These are phyloP conservation scores for Bruguiera parviflora DNA, from an alignment of 345 rosid genomes.

Conservation along the genomic window DNA sequence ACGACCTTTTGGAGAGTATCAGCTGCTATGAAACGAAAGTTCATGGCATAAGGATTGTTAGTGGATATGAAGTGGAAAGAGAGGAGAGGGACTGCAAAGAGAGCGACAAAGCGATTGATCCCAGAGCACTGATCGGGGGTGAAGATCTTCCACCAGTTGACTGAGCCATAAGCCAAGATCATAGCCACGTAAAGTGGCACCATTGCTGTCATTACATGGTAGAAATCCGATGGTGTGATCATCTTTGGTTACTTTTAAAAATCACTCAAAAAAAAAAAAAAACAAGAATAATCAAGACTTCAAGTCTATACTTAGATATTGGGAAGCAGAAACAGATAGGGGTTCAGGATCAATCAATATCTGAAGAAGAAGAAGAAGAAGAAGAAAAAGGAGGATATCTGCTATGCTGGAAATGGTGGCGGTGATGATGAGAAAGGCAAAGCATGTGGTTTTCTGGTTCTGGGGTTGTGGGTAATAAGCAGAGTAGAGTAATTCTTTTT, in stretches of 20 bases:
- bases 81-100: constrained; percentile 95
- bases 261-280: too few relatives aligned
- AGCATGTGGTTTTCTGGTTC: constrained; percentile 43
- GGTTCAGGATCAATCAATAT: background rate
- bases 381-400: background rate
- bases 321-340: background rate
- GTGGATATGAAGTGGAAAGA: constrained; percentile 94
- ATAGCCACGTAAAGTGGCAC: constrained; percentile 99
- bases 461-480: constrained; percentile 33
- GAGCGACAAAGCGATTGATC: constrained; percentile 95
- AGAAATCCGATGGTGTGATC: constrained; percentile 72
- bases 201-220: constrained; percentile 98
- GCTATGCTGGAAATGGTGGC: constrained; percentile 9
- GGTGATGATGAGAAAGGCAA: constrained; percentile 23
- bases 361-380: constrained; percentile 1
- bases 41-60: constrained; percentile 80
- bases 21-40: constrained; percentile 81
- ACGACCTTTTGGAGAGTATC: constrained; percentile 82
- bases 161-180: constrained; percentile 92
- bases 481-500: constrained; percentile 31
- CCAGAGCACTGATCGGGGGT: constrained; percentile 97
- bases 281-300: too few relatives aligned
- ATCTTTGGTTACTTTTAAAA: constrained; percentile 31
- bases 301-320: background rate
- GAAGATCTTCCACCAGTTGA: constrained; percentile 99